Conservation (phyloP, 805 yeast species). For the Yamadazyma laniorum region DNA sequence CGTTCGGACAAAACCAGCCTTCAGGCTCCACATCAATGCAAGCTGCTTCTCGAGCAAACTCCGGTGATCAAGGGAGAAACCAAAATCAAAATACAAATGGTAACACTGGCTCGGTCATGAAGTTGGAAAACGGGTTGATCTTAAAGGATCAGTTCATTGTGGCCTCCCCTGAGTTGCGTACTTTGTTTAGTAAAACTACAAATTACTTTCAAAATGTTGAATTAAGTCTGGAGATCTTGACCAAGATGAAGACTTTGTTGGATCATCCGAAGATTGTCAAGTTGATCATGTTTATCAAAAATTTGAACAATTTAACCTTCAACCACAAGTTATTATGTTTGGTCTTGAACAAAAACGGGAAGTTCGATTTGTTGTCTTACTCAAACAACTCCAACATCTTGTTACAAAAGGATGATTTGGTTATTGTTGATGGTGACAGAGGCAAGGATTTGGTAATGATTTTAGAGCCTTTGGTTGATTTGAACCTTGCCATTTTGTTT, state of each 20-base stretch:
- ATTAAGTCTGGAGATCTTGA: slow-evolving; percentile 26
- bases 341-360: slow-evolving; percentile 61
- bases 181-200: slow-evolving; percentile 46
- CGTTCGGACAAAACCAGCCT: background rate
- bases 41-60: background rate
- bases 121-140: slow-evolving; percentile 62
- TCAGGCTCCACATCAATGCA: background rate
- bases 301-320: slow-evolving; percentile 40
- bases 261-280: slow-evolving; percentile 26
- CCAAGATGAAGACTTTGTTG: slow-evolving; percentile 26
- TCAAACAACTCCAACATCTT: slow-evolving; percentile 62
- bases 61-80: background rate
- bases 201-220: slow-evolving; percentile 49
- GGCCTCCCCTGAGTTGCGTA: slow-evolving; percentile 57
- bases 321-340: slow-evolving; percentile 44
- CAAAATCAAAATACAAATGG: background rate
- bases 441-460: slow-evolving; percentile 79
- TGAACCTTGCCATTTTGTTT: slow-evolving; percentile 66
- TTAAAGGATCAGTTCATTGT: slow-evolving; percentile 55
- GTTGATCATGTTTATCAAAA: slow-evolving; percentile 37
- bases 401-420: slow-evolving; percentile 61
- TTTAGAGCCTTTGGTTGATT: slow-evolving; percentile 59
- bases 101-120: slow-evolving; percentile 17
- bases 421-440: slow-evolving; percentile 79
- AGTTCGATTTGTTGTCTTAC: slow-evolving; percentile 66